These are phyloP conservation scores for Cornus suecica DNA, from an alignment of 148 eudicot genomes.

Conservation along the genomic window DNA sequence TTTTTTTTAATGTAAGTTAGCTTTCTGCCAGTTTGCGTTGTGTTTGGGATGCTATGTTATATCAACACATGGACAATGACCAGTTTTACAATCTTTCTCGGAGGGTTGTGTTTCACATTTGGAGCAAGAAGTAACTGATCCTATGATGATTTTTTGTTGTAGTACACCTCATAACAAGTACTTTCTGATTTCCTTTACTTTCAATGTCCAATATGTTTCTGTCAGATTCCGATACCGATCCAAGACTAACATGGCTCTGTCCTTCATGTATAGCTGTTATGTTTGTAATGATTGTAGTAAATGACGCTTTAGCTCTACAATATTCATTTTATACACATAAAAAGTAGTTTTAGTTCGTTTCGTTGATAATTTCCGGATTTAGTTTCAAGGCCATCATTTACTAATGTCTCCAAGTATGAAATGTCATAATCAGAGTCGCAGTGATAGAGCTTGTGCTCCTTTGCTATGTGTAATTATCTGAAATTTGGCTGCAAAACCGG, in stretches of 20 bases:
- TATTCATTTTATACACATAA: background rate
- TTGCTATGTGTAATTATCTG: background rate
- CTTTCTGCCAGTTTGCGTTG: background rate
- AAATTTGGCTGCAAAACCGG: too few species aligned
- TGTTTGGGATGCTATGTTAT: slow-evolving; percentile 3
- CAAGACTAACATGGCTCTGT: background rate
- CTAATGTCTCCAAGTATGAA: background rate
- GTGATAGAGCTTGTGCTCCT: background rate
- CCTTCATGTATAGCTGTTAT: background rate
- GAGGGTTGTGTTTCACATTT: background rate
- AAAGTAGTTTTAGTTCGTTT: too few species aligned
- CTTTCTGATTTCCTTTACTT: background rate
- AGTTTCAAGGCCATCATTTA: too few species aligned
- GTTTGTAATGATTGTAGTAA: background rate
- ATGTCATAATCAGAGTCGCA: background rate
- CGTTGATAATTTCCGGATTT: background rate
- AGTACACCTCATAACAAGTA: background rate
- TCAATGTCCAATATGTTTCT: background rate
- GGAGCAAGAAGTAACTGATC: background rate
- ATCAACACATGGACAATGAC: background rate
- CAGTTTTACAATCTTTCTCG: background rate
- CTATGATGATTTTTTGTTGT: too few species aligned
- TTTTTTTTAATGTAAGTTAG: background rate
- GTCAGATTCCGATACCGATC: too few species aligned
- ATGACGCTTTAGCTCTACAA: background rate